Conservation (phyloP, 208 protist genomes). For the Trypanosoma cruzi region DNA sequence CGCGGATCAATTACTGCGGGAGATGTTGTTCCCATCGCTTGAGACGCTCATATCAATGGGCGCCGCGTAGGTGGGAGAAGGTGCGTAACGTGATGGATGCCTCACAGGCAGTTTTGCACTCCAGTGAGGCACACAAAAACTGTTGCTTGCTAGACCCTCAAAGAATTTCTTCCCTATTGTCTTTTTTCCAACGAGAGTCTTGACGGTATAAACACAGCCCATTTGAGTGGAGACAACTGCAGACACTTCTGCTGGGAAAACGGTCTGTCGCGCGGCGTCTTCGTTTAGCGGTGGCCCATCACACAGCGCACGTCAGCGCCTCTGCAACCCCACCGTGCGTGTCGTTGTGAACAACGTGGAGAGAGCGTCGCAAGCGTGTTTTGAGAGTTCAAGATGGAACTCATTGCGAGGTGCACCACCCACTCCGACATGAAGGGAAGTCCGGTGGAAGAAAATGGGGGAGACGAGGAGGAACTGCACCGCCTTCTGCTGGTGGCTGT, state of each 20-base stretch:
- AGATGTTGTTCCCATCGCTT: slow-evolving; percentile 13
- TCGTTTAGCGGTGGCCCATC: slow-evolving; percentile 33
- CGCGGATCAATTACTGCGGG: slow-evolving; percentile 24
- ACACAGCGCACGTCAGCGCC: slow-evolving; percentile 97
- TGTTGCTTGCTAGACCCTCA: slow-evolving; percentile 10
- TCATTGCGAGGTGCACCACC: slow-evolving; percentile 90
- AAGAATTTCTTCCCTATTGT: background rate
- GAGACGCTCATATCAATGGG: slow-evolving; percentile 11
- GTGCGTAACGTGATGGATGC: slow-evolving; percentile 64
- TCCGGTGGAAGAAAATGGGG: background rate
- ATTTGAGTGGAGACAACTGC: slow-evolving; percentile 11
- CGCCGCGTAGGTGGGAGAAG: slow-evolving; percentile 13
- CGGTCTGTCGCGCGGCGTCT: background rate
- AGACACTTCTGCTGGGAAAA: background rate
- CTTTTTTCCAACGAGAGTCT: background rate
- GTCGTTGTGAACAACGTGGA: slow-evolving; percentile 98
- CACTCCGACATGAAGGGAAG: background rate
- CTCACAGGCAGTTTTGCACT: background rate
- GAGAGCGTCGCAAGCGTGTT: slow-evolving; percentile 94
- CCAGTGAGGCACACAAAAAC: background rate
- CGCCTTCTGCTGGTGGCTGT: slow-evolving; percentile 65
- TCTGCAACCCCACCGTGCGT: slow-evolving; percentile 88
- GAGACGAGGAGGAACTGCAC: slow-evolving; percentile 33
- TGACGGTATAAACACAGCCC: background rate
- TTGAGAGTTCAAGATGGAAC: slow-evolving; percentile 97